These are phyloP conservation scores for Aspergillus ostianus DNA, from an alignment of 495 filamentous ascomycete genomes.

Conservation along the genomic window DNA sequence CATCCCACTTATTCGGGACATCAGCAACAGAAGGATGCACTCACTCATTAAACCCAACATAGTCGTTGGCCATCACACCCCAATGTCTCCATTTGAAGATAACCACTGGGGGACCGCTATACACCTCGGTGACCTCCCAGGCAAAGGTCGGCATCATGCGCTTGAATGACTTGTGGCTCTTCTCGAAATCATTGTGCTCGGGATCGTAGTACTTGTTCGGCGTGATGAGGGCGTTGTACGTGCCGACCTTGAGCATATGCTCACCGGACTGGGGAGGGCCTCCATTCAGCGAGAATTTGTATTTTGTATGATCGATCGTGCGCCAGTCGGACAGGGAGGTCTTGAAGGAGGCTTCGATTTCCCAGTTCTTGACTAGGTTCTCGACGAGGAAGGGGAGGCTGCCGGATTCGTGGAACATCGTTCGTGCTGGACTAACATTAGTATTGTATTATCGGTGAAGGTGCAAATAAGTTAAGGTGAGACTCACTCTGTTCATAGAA, in stretches of 20 bases:
- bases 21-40: constrained; percentile 19
- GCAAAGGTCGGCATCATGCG: constrained; percentile 69
- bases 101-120: constrained; percentile 58
- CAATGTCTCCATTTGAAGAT: constrained; percentile 64
- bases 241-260: constrained; percentile 65
- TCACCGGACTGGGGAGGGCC: constrained; percentile 52
- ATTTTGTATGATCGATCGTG: constrained; percentile 54
- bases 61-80: constrained; percentile 64
- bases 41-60: constrained; percentile 59
- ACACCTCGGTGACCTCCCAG: constrained; percentile 68
- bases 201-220: constrained; percentile 62
- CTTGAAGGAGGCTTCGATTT: constrained; percentile 69
- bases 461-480: background rate
- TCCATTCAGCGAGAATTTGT: constrained; percentile 62
- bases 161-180: constrained; percentile 66
- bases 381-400: constrained; percentile 59
- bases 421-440: constrained; percentile 46
- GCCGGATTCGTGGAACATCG: constrained; percentile 48
- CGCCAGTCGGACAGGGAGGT: constrained; percentile 58
- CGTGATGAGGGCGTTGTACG: constrained; percentile 65
- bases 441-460: background rate
- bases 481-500: constrained; percentile 50
- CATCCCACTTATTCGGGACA: background rate
- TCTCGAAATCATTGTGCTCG: constrained; percentile 52
- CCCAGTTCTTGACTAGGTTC: constrained; percentile 72